Evolutionary conservation across 805 yeast species (phyloP).

Genomic region (Metschnikowia hibisci): DNA sequence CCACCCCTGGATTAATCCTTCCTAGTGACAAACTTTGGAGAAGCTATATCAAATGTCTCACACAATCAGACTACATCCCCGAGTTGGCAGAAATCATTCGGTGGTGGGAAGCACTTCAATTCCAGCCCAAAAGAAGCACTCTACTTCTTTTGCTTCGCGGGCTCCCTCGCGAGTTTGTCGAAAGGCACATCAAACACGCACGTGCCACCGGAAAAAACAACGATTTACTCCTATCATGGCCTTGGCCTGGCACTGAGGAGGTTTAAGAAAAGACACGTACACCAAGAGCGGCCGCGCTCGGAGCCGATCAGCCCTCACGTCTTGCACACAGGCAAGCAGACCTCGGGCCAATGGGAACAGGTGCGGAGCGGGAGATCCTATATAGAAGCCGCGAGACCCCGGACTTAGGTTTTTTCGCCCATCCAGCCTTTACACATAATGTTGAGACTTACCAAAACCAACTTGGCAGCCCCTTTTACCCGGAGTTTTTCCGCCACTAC

Average conservation of each 20-base stretch:
- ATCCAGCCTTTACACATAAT: conserved; percentile 7
- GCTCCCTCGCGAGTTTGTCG: conserved; percentile 35
- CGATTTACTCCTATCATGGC: conserved; percentile 13
- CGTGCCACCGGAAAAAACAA: conserved; percentile 8
- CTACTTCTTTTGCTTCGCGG: conserved; percentile 37
- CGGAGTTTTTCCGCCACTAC: conserved; percentile 32
- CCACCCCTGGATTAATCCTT: conserved; percentile 5
- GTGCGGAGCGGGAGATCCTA: conserved; percentile 4
- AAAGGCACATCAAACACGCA: conserved; percentile 36
- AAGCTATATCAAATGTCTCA: conserved; percentile 49
- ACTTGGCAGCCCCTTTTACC: conserved; percentile 11
- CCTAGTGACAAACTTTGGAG: conserved; percentile 44
- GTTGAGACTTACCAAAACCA: conserved; percentile 18
- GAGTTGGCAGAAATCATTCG: conserved; percentile 49
- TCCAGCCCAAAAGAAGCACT: conserved; percentile 38
- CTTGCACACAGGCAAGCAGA: conserved; percentile 3
- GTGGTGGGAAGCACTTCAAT: conserved; percentile 51
- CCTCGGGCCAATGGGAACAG: conserved; percentile 8
- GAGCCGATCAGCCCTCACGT: conserved; percentile 1
- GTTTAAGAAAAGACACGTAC: not conserved
- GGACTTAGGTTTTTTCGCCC: conserved; percentile 3
- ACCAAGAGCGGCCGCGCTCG: not conserved
- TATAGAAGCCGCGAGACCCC: conserved; percentile 9
- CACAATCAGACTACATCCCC: conserved; percentile 42
- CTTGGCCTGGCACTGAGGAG: conserved; percentile 18